Conservation (phyloP, 768 basidiomycete species). For the Calocera cornea region DNA sequence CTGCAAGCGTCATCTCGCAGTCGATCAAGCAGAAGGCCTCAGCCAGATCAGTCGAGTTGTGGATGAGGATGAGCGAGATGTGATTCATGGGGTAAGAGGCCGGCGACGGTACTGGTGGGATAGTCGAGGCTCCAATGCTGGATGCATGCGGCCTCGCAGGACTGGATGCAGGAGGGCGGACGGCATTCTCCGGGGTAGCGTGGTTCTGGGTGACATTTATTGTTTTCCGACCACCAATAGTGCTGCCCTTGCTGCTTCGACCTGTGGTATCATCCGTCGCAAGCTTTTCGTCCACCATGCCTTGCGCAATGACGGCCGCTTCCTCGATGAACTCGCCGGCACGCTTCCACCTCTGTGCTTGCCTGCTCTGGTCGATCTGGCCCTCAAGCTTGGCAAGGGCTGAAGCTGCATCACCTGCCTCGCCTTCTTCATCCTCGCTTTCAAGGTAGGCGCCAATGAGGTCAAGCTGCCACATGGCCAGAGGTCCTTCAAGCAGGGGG, state of each 20-base stretch:
- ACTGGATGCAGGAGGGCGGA: neutral
- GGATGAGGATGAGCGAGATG: slow-evolving; percentile 57
- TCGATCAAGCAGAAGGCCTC: slow-evolving; percentile 81
- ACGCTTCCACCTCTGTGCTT: slow-evolving; percentile 19
- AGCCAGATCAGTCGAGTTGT: slow-evolving; percentile 49
- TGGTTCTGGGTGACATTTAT: neutral
- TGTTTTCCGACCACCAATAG: neutral
- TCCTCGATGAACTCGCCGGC: slow-evolving; percentile 1
- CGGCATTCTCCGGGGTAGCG: neutral
- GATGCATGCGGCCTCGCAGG: neutral
- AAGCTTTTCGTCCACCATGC: neutral
- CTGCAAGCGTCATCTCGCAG: slow-evolving; percentile 66
- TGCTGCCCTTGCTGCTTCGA: neutral
- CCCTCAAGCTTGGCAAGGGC: slow-evolving; percentile 74
- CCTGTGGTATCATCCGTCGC: neutral
- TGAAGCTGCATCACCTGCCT: slow-evolving; percentile 60
- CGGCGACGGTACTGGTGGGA: neutral
- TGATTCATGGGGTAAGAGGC: slow-evolving; percentile 32
- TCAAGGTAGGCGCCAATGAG: slow-evolving; percentile 50
- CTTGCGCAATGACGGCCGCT: neutral
- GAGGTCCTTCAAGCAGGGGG: neutral
- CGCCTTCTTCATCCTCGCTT: slow-evolving; percentile 54
- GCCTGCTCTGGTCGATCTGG: slow-evolving; percentile 59
- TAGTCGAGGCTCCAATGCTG: neutral
- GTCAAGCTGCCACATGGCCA: slow-evolving; percentile 50